Conservation (phyloP, 768 basidiomycete species). For the Panaeolus cyanescens region DNA sequence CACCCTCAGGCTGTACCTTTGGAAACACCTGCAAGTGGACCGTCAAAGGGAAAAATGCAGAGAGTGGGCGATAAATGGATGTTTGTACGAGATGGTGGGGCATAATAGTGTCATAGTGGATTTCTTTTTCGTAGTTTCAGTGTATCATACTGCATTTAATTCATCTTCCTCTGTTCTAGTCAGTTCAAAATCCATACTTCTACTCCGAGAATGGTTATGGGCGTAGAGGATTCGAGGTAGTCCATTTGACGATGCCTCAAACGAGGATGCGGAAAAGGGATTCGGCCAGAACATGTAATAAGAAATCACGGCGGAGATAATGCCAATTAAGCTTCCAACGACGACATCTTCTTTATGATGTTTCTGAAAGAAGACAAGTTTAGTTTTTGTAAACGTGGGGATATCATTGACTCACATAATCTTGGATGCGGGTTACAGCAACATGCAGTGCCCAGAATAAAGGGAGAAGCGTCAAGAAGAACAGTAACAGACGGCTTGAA, state of each 20-base stretch:
- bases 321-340: conserved; percentile 61
- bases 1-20: not conserved
- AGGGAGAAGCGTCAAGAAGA: conserved; percentile 53
- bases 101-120: conserved; percentile 28
- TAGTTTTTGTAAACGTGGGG: not conserved
- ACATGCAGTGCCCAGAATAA: conserved; percentile 61
- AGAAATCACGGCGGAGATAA: conserved; percentile 45
- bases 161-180: conserved; percentile 43
- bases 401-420: conserved; percentile 53
- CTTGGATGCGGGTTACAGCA: conserved; percentile 62
- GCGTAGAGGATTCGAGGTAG: conserved; percentile 47
- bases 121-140: conserved; percentile 11
- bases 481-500: conserved; percentile 47
- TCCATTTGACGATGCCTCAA: conserved; percentile 27
- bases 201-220: conserved; percentile 22
- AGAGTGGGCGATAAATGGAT: conserved; percentile 73
- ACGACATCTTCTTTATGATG: conserved; percentile 74
- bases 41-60: conserved; percentile 55
- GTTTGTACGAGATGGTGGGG: conserved; percentile 51
- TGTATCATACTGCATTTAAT: conserved; percentile 34
- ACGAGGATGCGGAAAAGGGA: conserved; percentile 49
- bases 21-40: conserved; percentile 5
- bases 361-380: conserved; percentile 36
- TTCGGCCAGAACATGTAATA: conserved; percentile 70
- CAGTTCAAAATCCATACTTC: conserved; percentile 48